Conservation (phyloP, 2,329 filamentous ascomycete genomes). For the Cladophialophora carrionii region DNA sequence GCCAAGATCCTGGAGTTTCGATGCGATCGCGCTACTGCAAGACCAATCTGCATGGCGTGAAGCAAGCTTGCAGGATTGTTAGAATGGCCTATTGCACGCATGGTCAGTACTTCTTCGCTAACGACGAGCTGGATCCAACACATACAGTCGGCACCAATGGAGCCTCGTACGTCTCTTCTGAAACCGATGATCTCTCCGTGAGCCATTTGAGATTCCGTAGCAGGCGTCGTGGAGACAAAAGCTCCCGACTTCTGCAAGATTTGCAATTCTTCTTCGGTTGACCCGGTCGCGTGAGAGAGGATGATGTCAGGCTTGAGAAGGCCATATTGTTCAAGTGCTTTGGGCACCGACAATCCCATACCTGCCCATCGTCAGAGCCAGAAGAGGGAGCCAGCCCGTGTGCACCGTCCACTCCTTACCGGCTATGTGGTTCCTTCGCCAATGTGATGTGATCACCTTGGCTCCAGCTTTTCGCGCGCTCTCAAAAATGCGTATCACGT, state of each 20-base stretch:
- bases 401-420: not conserved
- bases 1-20: slow-evolving; percentile 10
- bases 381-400: not conserved
- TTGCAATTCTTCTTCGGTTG: slow-evolving; percentile 6
- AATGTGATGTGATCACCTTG: slow-evolving; percentile 16
- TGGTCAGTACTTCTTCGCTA: not conserved
- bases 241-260: slow-evolving; percentile 4
- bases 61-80: slow-evolving; percentile 10
- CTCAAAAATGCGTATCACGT: slow-evolving; percentile 14
- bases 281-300: slow-evolving; percentile 14
- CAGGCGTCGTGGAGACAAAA: slow-evolving; percentile 7
- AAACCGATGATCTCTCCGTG: slow-evolving; percentile 10
- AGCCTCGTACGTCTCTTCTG: slow-evolving; percentile 1
- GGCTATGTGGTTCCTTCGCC: slow-evolving; percentile 16
- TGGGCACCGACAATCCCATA: slow-evolving; percentile 13
- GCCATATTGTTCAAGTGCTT: slow-evolving; percentile 4
- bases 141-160: slow-evolving; percentile 12
- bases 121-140: not conserved
- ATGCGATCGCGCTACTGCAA: slow-evolving; percentile 8
- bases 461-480: slow-evolving; percentile 1
- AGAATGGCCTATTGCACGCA: not conserved
- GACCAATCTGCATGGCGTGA: slow-evolving; percentile 15
- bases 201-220: slow-evolving; percentile 14
- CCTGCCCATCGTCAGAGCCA: slow-evolving; percentile 4
- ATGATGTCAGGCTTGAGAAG: slow-evolving; percentile 16